Evolutionary conservation across 2,329 filamentous ascomycete species (phyloP), one percentile per base, ranked within the genome.

Genomic region (Talaromyces sp.): DNA sequence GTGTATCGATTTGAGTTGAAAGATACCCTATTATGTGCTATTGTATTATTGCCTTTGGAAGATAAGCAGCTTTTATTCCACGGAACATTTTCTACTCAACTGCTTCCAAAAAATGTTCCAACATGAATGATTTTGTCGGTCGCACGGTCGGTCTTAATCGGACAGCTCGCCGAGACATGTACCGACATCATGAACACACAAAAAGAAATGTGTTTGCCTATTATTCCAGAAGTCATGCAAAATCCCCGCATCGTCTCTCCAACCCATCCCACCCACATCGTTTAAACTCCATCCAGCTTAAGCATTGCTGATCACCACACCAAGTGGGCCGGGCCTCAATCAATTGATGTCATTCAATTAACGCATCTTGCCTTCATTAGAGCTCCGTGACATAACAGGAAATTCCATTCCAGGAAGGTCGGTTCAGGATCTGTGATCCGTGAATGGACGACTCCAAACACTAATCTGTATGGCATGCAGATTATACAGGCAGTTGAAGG

Each of bases 191-290:
- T 2, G 5, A 35, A 17, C 9, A 17, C 9, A 35, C 8, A 0
- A 54, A 17, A 54, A 35, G n/a, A 54, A 22, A 8, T 17, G 19
- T 45, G 3, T 13, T 43, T 31, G 7, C 27, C 27, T 17, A 43
- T 59, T 11, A 22, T 47, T 9, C 31, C n/a, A 31, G 43, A 39
- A 15, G 22, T 8, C 37, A 31, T 31, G 11, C 56, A 43, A n/a
- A 19, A 59, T 59, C 56, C 56, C 56, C 56, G 56, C 56, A 59
- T 27, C 45, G 8, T 56, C 2, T 56, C 33, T n/a, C n/a, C 31
- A 8, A 56, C 2, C 22, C 31, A 56, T 25, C 52, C 19, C 52
- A 54, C 52, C 19, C 52, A 54, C 50, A 8, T 19, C 19, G 31
- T 22, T 2, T 31, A 54, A 2, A 54, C 49, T 54, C 27, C 6